Evolutionary conservation across 2,329 filamentous ascomycete species (phyloP).

Genomic region (Xylariaceae sp.): DNA sequence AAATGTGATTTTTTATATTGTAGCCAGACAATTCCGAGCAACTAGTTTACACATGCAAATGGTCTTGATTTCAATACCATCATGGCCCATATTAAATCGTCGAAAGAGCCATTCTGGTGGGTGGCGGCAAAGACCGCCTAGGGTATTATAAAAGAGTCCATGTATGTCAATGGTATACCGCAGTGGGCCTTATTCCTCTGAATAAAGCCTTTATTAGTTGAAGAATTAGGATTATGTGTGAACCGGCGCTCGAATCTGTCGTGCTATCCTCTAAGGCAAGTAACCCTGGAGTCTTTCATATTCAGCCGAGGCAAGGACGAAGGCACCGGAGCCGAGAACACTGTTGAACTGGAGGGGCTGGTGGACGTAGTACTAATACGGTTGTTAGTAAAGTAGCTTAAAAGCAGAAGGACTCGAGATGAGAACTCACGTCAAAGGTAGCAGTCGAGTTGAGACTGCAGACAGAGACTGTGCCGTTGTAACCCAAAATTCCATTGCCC

Average conservation of each 20-base stretch:
- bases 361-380: slow-evolving; percentile 34
- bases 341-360: slow-evolving; percentile 36
- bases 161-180: too few relatives aligned
- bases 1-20: too few relatives aligned
- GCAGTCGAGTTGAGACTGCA: slow-evolving; percentile 41
- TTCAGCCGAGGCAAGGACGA: slow-evolving; percentile 36
- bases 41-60: too few relatives aligned
- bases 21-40: too few relatives aligned
- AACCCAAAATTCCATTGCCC: slow-evolving; percentile 28
- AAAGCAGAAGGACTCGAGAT: neutral
- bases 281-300: slow-evolving; percentile 26
- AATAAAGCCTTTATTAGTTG: neutral
- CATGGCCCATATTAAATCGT: too few relatives aligned
- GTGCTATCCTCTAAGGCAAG: neutral
- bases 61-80: too few relatives aligned
- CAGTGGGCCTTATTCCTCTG: neutral
- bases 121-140: too few relatives aligned
- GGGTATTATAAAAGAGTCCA: too few relatives aligned
- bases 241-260: neutral
- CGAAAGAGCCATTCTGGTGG: too few relatives aligned
- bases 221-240: neutral
- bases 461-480: slow-evolving; percentile 36
- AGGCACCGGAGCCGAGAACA: slow-evolving; percentile 36
- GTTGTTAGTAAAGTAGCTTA: slow-evolving; percentile 9
- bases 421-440: slow-evolving; percentile 31